phyloP scores from a whole-genome alignment of 306 rosid genomes.

The Lathyrus tuberosus region DNA sequence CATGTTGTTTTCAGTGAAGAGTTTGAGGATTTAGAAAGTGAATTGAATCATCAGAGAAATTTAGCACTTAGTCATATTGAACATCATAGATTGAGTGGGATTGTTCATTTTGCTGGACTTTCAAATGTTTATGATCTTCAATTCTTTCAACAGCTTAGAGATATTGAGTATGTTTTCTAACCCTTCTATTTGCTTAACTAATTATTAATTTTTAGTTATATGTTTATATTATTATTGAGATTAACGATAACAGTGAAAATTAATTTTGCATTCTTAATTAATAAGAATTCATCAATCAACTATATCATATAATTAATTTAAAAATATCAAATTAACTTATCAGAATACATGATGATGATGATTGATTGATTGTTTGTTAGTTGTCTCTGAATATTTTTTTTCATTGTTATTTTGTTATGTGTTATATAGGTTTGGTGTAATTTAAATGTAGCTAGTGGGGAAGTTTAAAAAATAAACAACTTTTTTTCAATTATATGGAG shows the following conservation, averaged over 20 bases:
- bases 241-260: no score
- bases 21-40: slow-evolving; percentile 76
- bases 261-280: no score
- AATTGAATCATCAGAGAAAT: slow-evolving; percentile 83
- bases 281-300: no score
- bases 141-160: slow-evolving; percentile 84
- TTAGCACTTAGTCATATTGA: slow-evolving; percentile 87
- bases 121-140: slow-evolving; percentile 82
- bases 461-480: not conserved
- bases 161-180: slow-evolving; percentile 63
- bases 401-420: not conserved
- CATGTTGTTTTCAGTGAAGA: slow-evolving; percentile 79
- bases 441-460: slow-evolving; percentile 3
- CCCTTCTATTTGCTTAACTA: not conserved
- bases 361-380: no score
- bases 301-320: no score
- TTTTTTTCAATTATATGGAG: not conserved
- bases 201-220: not conserved
- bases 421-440: not conserved
- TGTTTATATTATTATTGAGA: slow-evolving; percentile 2
- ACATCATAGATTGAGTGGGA: slow-evolving; percentile 80
- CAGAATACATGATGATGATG: no score
- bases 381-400: no score
- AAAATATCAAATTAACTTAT: no score
- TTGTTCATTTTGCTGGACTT: slow-evolving; percentile 91